phyloP scores from a whole-genome alignment of 2,329 filamentous ascomycete species.

The Aspergillus vadensis region DNA sequence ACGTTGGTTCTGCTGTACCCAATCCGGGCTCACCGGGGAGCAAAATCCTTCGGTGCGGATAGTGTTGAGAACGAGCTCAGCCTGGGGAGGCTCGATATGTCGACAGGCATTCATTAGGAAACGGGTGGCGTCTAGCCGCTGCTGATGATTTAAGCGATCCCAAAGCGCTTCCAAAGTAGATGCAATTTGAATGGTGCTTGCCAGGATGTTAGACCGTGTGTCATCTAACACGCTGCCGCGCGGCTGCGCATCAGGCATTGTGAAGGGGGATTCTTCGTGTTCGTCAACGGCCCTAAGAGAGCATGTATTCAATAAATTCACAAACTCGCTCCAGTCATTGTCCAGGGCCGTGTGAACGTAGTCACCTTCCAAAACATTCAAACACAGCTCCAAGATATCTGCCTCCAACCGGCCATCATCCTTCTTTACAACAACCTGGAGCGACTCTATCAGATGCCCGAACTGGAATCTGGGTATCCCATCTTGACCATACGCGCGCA shows the following conservation, averaged over 20 bases:
- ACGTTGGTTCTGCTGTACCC: conserved; percentile 37
- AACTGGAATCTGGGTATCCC: conserved; percentile 43
- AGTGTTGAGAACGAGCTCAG: conserved; percentile 41
- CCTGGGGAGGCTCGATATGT: conserved; percentile 41
- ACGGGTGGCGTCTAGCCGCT: conserved; percentile 38
- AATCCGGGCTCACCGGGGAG: conserved; percentile 35
- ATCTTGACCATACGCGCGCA: conserved; percentile 43
- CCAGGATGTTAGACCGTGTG: conserved; percentile 39
- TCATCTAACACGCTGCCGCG: conserved; percentile 36
- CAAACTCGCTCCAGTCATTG: conserved; percentile 37
- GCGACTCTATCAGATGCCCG: conserved; percentile 38
- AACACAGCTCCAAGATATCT: conserved; percentile 44
- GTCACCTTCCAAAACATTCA: conserved; percentile 44
- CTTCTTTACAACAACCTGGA: conserved; percentile 36
- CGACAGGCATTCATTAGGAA: conserved; percentile 41
- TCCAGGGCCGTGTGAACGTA: conserved; percentile 35
- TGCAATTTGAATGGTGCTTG: conserved; percentile 41
- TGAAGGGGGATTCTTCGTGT: conserved; percentile 21
- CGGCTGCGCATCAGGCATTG: conserved; percentile 27
- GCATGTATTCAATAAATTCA: conserved; percentile 37
- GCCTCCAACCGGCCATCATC: conserved; percentile 43
- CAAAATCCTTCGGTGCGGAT: conserved; percentile 38
- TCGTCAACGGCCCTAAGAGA: conserved; percentile 38
- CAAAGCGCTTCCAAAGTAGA: conserved; percentile 40
- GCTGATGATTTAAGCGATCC: conserved; percentile 39